Evolutionary conservation across 345 rosid species (phyloP).

Genomic region (Brassica incana): DNA sequence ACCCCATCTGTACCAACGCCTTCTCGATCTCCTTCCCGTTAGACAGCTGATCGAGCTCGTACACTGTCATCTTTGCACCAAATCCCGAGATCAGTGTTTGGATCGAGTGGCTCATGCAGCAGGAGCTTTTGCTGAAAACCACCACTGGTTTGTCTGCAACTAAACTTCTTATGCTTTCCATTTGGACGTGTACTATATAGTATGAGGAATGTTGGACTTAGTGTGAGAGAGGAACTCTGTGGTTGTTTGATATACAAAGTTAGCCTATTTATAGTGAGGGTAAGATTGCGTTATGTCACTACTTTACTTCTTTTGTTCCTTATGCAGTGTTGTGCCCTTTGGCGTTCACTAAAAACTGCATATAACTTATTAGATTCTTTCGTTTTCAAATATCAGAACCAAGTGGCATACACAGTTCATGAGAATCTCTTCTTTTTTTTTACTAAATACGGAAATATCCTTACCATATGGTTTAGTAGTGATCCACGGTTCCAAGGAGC

Average conservation of each 20-base stretch:
- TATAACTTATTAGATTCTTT: slow-evolving; percentile 23
- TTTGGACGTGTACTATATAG: slow-evolving; percentile 1
- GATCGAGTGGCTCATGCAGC: slow-evolving; percentile 74
- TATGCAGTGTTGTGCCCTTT: slow-evolving; percentile 37
- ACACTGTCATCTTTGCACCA: slow-evolving; percentile 72
- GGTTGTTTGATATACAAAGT: slow-evolving; percentile 14
- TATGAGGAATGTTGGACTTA: slow-evolving; percentile 16
- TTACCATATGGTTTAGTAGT: slow-evolving; percentile 21
- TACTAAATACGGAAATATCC: slow-evolving; percentile 29
- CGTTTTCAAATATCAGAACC: slow-evolving; percentile 10
- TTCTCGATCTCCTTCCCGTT: slow-evolving; percentile 60
- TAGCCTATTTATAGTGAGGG: slow-evolving; percentile 39
- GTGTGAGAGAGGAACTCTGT: slow-evolving; percentile 6
- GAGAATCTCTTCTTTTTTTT: neutral
- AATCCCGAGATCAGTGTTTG: slow-evolving; percentile 61
- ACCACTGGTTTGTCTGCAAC: slow-evolving; percentile 77
- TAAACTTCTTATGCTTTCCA: slow-evolving; percentile 50
- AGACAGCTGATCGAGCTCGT: slow-evolving; percentile 65
- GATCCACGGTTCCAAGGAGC: slow-evolving; percentile 14
- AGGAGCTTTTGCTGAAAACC: slow-evolving; percentile 80
- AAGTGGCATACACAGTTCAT: slow-evolving; percentile 41
- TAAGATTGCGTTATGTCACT: slow-evolving; percentile 34
- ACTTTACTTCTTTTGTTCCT: slow-evolving; percentile 25
- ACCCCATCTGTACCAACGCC: slow-evolving; percentile 62
- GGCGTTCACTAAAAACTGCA: slow-evolving; percentile 33